phyloP scores from a whole-genome alignment of 305 asterid genomes.

The Fraxinus floribunda region DNA sequence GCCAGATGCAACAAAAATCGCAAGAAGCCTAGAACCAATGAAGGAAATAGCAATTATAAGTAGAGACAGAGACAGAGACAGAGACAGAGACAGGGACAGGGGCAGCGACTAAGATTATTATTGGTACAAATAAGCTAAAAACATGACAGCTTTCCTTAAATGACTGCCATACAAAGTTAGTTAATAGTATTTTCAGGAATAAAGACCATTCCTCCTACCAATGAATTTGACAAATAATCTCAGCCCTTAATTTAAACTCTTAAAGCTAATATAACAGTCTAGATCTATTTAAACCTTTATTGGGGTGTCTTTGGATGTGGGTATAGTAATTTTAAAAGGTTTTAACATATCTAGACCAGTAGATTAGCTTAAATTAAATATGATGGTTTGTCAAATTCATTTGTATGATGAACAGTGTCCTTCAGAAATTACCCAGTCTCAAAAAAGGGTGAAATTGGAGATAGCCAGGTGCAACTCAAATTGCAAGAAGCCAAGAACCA shows the following conservation, averaged over 20 bases:
- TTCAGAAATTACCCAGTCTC: not conserved
- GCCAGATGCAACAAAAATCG: not conserved
- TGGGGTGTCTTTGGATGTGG: not conserved
- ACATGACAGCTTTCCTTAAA: not conserved
- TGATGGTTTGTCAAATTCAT: not conserved
- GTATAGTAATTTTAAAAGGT: not conserved
- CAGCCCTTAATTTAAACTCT: not conserved
- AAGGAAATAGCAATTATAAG: not conserved
- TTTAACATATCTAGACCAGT: not conserved
- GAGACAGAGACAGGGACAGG: too few relatives aligned
- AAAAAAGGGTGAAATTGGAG: not conserved
- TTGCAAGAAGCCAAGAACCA: not conserved
- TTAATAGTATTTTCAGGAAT: not conserved
- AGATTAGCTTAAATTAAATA: not conserved
- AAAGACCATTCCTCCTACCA: not conserved
- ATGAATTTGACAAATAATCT: not conserved
- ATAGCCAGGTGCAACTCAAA: not conserved
- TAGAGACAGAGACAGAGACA: not conserved
- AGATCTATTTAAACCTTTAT: not conserved
- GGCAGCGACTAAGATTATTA: not conserved
- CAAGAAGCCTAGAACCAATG: not conserved
- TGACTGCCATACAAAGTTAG: not conserved
- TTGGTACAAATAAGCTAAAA: not conserved
- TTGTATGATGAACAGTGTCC: not conserved
- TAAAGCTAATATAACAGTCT: not conserved